Evolutionary conservation across 768 basidiomycete genomes (phyloP), one percentile per base, ranked within the genome.

Genomic region (Melanogaster broomeanus): DNA sequence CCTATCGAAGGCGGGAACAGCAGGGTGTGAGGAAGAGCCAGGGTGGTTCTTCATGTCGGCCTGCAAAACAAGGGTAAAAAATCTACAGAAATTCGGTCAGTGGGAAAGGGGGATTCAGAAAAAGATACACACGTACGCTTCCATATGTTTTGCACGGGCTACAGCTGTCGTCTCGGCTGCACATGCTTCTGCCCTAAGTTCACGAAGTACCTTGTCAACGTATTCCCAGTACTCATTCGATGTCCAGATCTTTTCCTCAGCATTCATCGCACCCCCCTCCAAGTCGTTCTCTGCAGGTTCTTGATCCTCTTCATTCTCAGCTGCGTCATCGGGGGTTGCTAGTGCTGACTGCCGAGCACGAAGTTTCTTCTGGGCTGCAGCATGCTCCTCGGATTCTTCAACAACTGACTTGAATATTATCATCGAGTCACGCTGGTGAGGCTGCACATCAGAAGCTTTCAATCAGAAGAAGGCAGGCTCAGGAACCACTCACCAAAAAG

Each of bases 401-500:
- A 48, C 49, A 28, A 43, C 30, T 13, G 25, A 24, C n/a, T 15
- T 11, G 31, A 50, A 50, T 50, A 28, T 19, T 2, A 35, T 13
- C 40, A 50, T n/a, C 3, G n/a, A 50, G 18, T 25, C 16, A n/a
- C 15, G 34, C 49, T 50, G 39, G 7, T 6, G 33, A 19, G 33
- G 24, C 28, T 28, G 9, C 30, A 21, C n/a, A 28, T 30, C 22
- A 40, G 33, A 22, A 34, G 10, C 12, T 5, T 8, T 24, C 8
- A 38, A 43, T 16, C 12, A 4, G 15, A 25, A 3, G 30, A 30
- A 30, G 30, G 2, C 11, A 2, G 30, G 12, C 19, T 11, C 7
- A 25, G 34, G 27, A 44, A 33, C 3, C 6, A 51, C 51, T 42
- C 37, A 39, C 45, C 39, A 53, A 18, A 42, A 53, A 52, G 18